Evolutionary conservation across 345 rosid genomes (phyloP).

Genomic region (Salix suchowensis): DNA sequence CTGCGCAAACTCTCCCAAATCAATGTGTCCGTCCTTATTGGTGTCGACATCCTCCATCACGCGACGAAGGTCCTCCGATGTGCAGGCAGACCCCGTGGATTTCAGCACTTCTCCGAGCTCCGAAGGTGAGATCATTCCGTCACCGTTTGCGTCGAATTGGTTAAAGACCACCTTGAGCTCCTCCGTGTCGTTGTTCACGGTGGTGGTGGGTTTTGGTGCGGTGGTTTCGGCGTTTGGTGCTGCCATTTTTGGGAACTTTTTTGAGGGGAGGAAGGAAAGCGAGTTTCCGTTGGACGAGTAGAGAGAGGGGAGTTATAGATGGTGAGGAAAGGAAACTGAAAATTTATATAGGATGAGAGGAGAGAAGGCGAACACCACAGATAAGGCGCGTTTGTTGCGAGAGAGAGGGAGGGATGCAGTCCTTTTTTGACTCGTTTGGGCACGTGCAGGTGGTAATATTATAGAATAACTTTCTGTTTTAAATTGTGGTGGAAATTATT

Average conservation of each 20-base stretch:
- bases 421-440: too few species aligned
- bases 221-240: background rate
- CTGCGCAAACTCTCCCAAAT: conserved; percentile 53
- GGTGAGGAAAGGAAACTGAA: background rate
- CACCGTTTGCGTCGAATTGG: conserved; percentile 77
- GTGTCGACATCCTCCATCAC: conserved; percentile 72
- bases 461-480: too few species aligned
- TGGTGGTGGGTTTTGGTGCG: background rate
- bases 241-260: background rate
- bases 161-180: conserved; percentile 63
- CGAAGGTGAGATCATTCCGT: conserved; percentile 73
- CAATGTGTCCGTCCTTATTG: conserved; percentile 73
- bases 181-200: conserved; percentile 10
- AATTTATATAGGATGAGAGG: background rate
- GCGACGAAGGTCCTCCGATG: conserved; percentile 38
- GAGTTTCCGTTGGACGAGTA: background rate
- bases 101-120: conserved; percentile 67
- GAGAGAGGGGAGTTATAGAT: background rate
- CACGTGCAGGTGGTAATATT: too few species aligned
- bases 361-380: too few species aligned
- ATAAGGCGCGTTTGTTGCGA: background rate
- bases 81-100: conserved; percentile 55
- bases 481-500: too few species aligned
- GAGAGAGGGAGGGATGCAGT: too few species aligned
- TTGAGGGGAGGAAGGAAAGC: background rate